Evolutionary conservation across 1,284 basidiomycete genomes (phyloP).

Genomic region (Wolfiporia cocos): DNA sequence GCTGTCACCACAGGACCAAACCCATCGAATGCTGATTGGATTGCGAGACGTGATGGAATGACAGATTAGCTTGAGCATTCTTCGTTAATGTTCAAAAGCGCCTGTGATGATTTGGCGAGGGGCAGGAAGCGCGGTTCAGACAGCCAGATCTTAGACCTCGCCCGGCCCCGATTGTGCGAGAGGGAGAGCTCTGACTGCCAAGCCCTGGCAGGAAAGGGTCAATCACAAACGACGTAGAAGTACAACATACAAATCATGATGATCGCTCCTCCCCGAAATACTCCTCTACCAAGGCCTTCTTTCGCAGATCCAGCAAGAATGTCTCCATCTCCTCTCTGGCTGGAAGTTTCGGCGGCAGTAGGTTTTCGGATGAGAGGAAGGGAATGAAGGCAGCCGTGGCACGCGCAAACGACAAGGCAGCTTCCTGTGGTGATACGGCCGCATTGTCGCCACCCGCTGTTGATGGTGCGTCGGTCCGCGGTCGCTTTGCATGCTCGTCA

Average conservation of each 20-base stretch:
- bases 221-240: background rate
- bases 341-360: conserved; percentile 74
- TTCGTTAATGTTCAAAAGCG: no score
- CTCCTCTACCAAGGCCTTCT: conserved; percentile 81
- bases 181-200: no score
- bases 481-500: conserved; percentile 35
- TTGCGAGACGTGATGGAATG: no score
- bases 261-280: conserved; percentile 44
- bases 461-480: conserved; percentile 27
- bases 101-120: no score
- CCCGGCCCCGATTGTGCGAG: no score
- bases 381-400: conserved; percentile 68
- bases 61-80: no score
- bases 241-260: conserved; percentile 1
- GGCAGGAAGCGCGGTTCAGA: no score
- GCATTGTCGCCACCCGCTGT: conserved; percentile 11
- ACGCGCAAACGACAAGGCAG: conserved; percentile 41
- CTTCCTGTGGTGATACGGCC: conserved; percentile 23
- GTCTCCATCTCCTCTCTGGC: conserved; percentile 75
- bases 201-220: no score
- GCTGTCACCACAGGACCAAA: no score
- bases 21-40: no score
- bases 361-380: conserved; percentile 67
- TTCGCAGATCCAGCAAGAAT: conserved; percentile 72
- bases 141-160: no score